Base-by-base conservation (phyloP, 1,139 yeast genomes). In the Hansenula sp. region DNA sequence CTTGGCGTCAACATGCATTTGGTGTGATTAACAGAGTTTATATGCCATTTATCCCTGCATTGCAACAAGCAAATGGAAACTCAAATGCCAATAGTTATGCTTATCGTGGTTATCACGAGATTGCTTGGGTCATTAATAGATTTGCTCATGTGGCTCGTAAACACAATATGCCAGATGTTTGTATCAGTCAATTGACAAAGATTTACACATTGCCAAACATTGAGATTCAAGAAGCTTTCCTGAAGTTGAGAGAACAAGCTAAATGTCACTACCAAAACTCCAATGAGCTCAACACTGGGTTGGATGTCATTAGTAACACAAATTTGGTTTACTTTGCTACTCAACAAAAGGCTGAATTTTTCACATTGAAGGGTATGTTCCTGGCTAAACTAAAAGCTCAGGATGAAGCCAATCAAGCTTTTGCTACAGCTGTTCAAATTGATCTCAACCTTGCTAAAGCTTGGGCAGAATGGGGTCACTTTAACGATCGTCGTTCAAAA, bases 391-490 rank as follows among this genome's bases (percentile, higher is more conserved):
- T 92, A 54, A 82, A 85, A 51, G 90, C 87, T 38, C 81, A 82
- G 52, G 97, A 90, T 46, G 97, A 92, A 56, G 98, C 99, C 9
- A 90, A 92, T 59, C 95, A 90, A 59, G 96, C 97, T 0, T 92
- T 92, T 67, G 96, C 97, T 1, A 86, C 97, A 1, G 96, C 98
- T 4, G 97, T 94, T 20, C 97, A 92, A 61, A 82, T 90, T 45
- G 98, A 94, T 57, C 75, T 90, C 53, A 88, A 89, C 54, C 66
- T 92, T 41, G 96, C 98, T 2, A 92, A 92, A 58, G 98, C 98
- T 0, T 94, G 99, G 99, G 97, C 97, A 2, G 97, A 94, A 61
- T 94, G 98, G 98, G 99, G 98, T 46, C 79, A 80, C 59, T 94
- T 89, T 66, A 92, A 89, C 59, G 98, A 94, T 52, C 78, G 83